Percentiles rank a stretch among this genome's conserved stretches.
Conservation (phyloP, 2,329 filamentous ascomycete genomes). For the Coniochaeta prunicola region DNA sequence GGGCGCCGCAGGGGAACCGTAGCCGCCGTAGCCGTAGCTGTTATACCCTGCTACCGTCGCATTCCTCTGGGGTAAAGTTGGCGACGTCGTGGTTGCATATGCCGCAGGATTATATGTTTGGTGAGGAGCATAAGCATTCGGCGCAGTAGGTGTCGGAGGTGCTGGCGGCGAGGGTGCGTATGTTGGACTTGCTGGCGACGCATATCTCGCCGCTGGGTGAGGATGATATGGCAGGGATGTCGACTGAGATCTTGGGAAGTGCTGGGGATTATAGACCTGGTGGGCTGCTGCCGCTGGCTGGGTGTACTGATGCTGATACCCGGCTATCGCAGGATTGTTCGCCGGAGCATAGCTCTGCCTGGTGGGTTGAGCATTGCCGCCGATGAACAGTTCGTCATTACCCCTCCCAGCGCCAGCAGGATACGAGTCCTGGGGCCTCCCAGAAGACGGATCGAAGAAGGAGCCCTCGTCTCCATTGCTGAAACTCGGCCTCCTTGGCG, state of each 20-base stretch:
- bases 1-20: slow-evolving; percentile 28
- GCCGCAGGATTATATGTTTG: slow-evolving; percentile 53
- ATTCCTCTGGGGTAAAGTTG: slow-evolving; percentile 40
- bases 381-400: slow-evolving; percentile 61
- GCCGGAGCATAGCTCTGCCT: slow-evolving; percentile 24
- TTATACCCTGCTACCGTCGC: slow-evolving; percentile 42
- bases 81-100: slow-evolving; percentile 40
- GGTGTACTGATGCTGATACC: slow-evolving; percentile 46
- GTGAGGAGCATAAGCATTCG: background rate
- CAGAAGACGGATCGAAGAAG: slow-evolving; percentile 34
- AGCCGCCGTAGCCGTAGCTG: slow-evolving; percentile 33
- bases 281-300: slow-evolving; percentile 36
- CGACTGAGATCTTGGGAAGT: slow-evolving; percentile 50
- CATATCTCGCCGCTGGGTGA: slow-evolving; percentile 29
- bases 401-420: slow-evolving; percentile 20
- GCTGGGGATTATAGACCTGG: slow-evolving; percentile 63
- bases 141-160: slow-evolving; percentile 24
- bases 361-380: slow-evolving; percentile 23
- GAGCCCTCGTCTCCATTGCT: slow-evolving; percentile 66
- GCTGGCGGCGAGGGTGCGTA: slow-evolving; percentile 33
- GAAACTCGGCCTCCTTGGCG: slow-evolving; percentile 59
- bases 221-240: slow-evolving; percentile 43
- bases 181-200: slow-evolving; percentile 27
- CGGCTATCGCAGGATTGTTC: slow-evolving; percentile 34
- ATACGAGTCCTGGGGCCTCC: slow-evolving; percentile 21